Evolutionary conservation across 495 filamentous ascomycete species (phyloP), one percentile per base, ranked within the genome.

Genomic region (Lasiosphaeria hispida): DNA sequence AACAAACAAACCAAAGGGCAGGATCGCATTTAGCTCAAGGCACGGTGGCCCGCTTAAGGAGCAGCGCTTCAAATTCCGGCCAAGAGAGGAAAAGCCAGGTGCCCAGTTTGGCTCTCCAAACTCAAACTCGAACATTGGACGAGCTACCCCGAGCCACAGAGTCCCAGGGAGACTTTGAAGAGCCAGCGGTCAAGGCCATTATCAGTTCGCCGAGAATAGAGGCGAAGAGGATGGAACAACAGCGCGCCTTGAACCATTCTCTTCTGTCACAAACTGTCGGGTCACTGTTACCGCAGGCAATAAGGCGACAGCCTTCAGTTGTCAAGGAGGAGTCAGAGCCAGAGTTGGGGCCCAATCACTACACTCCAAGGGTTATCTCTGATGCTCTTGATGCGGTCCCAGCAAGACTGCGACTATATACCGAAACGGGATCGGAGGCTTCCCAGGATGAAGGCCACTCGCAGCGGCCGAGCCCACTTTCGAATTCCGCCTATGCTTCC

Each of bases 241-340:
- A 59, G 14, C 48, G 37, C 15, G 14, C 18, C 10, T 36, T 30
- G 30, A 33, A 55, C 44, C 18, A 47, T 45, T 45, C 14, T 45
- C 18, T 8, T 13, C 10, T 9, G 40, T 7, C 11, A 17, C 51
- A 15, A 43, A 4, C 4, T 35, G 19, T 4, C 9, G 51, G 23
- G 8, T 35, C 15, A 5, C 37, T 36, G 9, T n/a, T 15, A 23
- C 61, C 57, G 34, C 63, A 53, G 39, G 55, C 30, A 1, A 56
- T 71, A 39, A 74, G 66, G 13, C 85, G 85, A 62, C 81, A 85
- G 59, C 83, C 86, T 1, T 85, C 85, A 1, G 75, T 82, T 10
- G 82, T 87, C 4, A 74, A 72, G n/a, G 86, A 88, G 66, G 83
- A 86, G 60, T 70, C 75, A 10, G 80, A 85, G 60, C 78, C 71